These are phyloP conservation scores for Diplodia scrobiculata DNA, from an alignment of 2,329 filamentous ascomycete genomes.

Conservation along the genomic window DNA sequence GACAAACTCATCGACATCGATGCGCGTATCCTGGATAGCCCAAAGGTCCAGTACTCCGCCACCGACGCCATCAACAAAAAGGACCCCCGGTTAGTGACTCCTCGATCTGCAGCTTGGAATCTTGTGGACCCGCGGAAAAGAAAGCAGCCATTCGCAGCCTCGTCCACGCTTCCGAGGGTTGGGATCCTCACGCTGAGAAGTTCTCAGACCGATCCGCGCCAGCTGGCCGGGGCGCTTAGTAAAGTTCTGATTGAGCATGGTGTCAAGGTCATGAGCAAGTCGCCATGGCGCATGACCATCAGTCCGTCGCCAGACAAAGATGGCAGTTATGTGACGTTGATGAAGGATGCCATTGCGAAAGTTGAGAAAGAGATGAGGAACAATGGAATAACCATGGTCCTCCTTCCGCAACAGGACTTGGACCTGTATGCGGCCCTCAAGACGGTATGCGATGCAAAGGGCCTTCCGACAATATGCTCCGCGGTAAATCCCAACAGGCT, in stretches of 20 bases:
- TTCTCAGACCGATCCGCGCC: neutral
- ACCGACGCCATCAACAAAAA: neutral
- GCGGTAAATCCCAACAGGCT: neutral
- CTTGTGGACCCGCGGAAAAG: neutral
- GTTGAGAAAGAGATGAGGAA: neutral
- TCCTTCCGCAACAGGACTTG: neutral
- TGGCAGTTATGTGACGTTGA: neutral
- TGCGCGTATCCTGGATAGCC: conserved; percentile 6
- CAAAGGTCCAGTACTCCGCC: neutral
- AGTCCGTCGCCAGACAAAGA: neutral
- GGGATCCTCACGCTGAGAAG: neutral
- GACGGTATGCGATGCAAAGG: conserved; percentile 21
- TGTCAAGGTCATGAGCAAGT: neutral
- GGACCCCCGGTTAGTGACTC: neutral
- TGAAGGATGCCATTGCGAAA: neutral
- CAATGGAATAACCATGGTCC: conserved; percentile 3
- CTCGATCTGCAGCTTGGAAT: neutral
- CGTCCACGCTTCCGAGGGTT: neutral
- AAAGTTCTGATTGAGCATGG: neutral
- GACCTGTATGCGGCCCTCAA: conserved; percentile 21
- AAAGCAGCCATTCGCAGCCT: neutral
- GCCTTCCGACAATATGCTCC: conserved; percentile 28
- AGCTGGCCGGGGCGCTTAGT: neutral
- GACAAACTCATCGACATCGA: conserved; percentile 25
- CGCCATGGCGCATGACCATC: neutral